Base-by-base conservation (phyloP, 371 early-diverging fungal genomes). In the Rhizopus arrhizus region DNA sequence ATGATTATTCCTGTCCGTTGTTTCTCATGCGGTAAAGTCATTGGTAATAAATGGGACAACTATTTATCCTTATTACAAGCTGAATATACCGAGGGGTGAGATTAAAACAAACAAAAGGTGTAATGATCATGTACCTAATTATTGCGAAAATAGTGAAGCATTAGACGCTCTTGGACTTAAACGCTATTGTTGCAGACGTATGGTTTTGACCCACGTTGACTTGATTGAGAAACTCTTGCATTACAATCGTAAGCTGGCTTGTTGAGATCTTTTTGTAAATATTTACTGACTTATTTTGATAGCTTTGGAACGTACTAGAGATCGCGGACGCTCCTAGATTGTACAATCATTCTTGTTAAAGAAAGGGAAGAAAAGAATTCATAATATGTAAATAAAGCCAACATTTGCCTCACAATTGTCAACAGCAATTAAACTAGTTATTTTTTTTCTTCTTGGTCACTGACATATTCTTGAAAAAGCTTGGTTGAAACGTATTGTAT, bases 201-300 rank as follows among this genome's bases (percentile, higher is more conserved):
- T 99, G 98, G 91, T 98, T 36, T 86, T 99, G 50, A 96, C 97
- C 11, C 99, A 99, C 76, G 98, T 99, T 36, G 99, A 99, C 68
- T 84, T 99, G 72, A 98, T 99, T 74, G 99, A 99, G 72, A 99
- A 99, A 77, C 83, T 99, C 29, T 75, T 99, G 54, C 93, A 97
- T 74, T 99, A 93, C 78, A 95, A 95, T 69, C 85, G 89, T 90
- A 82, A 81, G 89, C 82, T 22, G 22, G 13, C 1, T 11, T 2
- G 34, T 16, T 3, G 22, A 22, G 22, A 22, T 22, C 11, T 35
- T 4, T 29, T 12, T 22, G 9, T n/a, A 32, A 29, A 31, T 16
- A 29, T 8, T 36, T 40, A 29, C 31, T 16, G 8, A 22, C 12
- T 22, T 42, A 11, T 11, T 8, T 50, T 28, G 8, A 22, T 61